Percentiles rank a stretch among this genome's conserved stretches.
phyloP scores from a whole-genome alignment of 2,329 filamentous ascomycete genomes.

The Exserohilum rostratum region DNA sequence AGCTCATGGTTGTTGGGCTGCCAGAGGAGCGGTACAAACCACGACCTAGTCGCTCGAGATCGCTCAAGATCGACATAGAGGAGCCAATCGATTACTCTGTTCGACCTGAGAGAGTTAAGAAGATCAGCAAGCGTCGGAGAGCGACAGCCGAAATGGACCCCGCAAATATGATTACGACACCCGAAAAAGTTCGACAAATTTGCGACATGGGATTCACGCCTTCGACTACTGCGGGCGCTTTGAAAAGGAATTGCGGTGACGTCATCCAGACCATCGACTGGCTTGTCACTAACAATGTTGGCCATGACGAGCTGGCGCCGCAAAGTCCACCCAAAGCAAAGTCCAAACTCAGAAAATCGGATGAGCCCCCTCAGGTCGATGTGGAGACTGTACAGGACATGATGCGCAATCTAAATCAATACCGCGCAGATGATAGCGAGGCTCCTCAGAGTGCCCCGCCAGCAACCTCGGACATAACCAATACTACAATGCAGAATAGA shows the following conservation, averaged over 20 bases:
- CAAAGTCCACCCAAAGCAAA: slow-evolving; percentile 19
- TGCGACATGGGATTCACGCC: slow-evolving; percentile 48
- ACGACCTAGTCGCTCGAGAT: slow-evolving; percentile 46
- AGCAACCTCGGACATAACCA: not conserved
- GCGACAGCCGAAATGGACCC: slow-evolving; percentile 20
- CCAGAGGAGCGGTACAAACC: slow-evolving; percentile 46
- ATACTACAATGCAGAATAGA: not conserved
- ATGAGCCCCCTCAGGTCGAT: not conserved
- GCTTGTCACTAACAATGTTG: slow-evolving; percentile 35
- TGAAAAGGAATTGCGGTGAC: slow-evolving; percentile 37
- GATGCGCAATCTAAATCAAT: slow-evolving; percentile 11
- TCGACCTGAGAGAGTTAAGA: slow-evolving; percentile 35
- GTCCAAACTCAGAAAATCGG: not conserved
- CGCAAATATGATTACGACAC: slow-evolving; percentile 23
- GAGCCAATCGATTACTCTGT: slow-evolving; percentile 39
- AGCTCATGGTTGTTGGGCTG: slow-evolving; percentile 27
- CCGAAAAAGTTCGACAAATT: slow-evolving; percentile 39
- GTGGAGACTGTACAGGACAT: slow-evolving; percentile 9
- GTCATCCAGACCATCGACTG: slow-evolving; percentile 40
- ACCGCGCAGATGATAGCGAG: slow-evolving; percentile 7
- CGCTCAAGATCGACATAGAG: slow-evolving; percentile 26
- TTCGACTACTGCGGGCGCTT: slow-evolving; percentile 31
- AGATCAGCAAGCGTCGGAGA: slow-evolving; percentile 30
- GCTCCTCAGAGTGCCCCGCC: not conserved
- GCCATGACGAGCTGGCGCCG: slow-evolving; percentile 39